Percentiles rank a stretch among this genome's conserved stretches.
Conservation (phyloP, 164 flowering plant genomes). For the Vitis rupestris region DNA sequence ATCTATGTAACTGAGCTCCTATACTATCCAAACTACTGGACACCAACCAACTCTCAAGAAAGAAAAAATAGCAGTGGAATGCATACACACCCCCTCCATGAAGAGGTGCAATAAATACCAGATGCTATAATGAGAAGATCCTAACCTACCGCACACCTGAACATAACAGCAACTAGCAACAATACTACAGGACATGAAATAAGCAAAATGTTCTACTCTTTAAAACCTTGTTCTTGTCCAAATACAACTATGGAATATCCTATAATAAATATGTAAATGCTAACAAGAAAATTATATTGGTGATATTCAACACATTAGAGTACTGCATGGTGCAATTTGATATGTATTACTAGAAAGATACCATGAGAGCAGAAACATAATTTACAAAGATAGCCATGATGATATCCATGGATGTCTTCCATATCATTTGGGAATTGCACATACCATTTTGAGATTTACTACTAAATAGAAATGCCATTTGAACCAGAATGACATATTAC, state of each 20-base stretch:
- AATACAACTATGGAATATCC: neutral
- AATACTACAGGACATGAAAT: too few relatives aligned
- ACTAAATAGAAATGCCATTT: slow-evolving; percentile 11
- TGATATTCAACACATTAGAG: neutral
- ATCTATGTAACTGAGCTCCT: too few relatives aligned
- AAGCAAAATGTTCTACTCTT: too few relatives aligned
- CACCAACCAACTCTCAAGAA: too few relatives aligned
- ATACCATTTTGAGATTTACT: slow-evolving; percentile 2
- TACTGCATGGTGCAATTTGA: neutral
- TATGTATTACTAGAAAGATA: neutral
- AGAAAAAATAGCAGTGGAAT: too few relatives aligned
- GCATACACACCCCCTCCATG: too few relatives aligned
- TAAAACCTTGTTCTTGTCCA: neutral
- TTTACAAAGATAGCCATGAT: slow-evolving; percentile 7
- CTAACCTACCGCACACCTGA: too few relatives aligned
- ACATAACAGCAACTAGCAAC: too few relatives aligned
- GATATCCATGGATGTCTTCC: neutral
- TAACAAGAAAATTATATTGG: neutral
- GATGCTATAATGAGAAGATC: too few relatives aligned
- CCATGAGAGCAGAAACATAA: slow-evolving; percentile 2
- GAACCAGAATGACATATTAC: slow-evolving; percentile 16
- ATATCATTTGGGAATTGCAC: slow-evolving; percentile 7
- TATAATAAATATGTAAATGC: neutral
- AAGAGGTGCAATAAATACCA: too few relatives aligned
- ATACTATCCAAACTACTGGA: too few relatives aligned